Percentiles rank a stretch among this genome's conserved stretches.
These are phyloP conservation scores for Ogataea nitratoaversa DNA, from an alignment of 805 yeast species.

Conservation along the genomic window DNA sequence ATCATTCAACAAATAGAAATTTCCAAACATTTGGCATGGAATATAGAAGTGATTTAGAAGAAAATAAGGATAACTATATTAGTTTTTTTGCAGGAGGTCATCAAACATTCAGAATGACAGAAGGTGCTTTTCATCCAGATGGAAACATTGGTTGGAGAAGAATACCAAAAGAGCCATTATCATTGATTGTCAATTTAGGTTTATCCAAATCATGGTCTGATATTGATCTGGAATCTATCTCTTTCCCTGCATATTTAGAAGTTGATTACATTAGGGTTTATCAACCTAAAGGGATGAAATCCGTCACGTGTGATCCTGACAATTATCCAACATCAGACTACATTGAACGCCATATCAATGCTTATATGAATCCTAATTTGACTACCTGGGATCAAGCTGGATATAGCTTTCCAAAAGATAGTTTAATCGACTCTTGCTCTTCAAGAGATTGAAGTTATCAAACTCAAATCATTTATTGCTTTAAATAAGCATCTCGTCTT, in stretches of 20 bases:
- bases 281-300: constrained; percentile 31
- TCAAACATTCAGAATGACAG: constrained; percentile 28
- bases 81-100: constrained; percentile 32
- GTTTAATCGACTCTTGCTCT: too few species aligned
- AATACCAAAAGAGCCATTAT: constrained; percentile 83
- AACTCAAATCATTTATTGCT: too few species aligned
- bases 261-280: constrained; percentile 39
- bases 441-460: too few species aligned
- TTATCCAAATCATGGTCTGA: constrained; percentile 52
- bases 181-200: constrained; percentile 75
- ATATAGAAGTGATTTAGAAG: constrained; percentile 26
- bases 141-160: constrained; percentile 65
- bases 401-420: constrained; percentile 30
- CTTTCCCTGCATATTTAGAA: constrained; percentile 34
- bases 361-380: constrained; percentile 33
- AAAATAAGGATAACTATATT: constrained; percentile 29
- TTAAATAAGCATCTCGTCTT: too few species aligned
- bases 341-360: constrained; percentile 30
- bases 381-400: constrained; percentile 39
- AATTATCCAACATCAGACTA: constrained; percentile 36
- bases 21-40: constrained; percentile 36
- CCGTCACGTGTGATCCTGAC: constrained; percentile 36
- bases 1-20: constrained; percentile 5
- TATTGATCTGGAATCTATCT: constrained; percentile 33
- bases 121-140: constrained; percentile 36